Evolutionary conservation across 140 eudicot genomes (phyloP), one percentile per base, ranked within the genome.

Genomic region (Cichorium intybus): DNA sequence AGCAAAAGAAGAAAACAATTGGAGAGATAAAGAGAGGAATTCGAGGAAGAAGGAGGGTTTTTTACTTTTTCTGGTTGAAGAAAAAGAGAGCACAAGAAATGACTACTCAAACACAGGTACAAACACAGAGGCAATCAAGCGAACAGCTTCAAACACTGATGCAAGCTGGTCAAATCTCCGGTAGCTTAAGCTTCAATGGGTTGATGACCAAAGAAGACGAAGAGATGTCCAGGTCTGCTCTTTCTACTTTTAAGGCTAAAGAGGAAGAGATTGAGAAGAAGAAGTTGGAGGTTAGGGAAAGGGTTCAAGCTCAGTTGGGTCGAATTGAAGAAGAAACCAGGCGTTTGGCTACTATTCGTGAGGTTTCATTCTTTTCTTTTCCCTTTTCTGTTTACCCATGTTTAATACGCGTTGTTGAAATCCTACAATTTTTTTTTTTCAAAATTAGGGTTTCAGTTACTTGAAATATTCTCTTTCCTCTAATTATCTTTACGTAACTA

Each of bases 201-300:
- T 47, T 61, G 63, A 26, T 85, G 64, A 58, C 75, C 2, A 87
- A 82, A 47, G 95, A 84, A 41, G 98, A 92, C 0, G 98, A 92
- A 20, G 98, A 92, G 76, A 79, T 88, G 86, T 82, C 98, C 0
- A 85, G 78, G 39, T 88, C 98, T 43, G 98, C 96, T 0, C 85
- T 92, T 4, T 85, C 95, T 0, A 88, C 91, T 27, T 92, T 92
- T 37, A 88, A 82, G 64, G 98, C 98, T 2, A 92, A 92, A 55
- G 98, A 92, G 54, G 98, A 92, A 47, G 98, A 92, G 70, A 92
- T 92, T 69, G 98, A 92, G 81, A 88, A 80, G 87, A 92, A 78
- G 83, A 92, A 92, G 57, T 29, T 88, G 74, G 98, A 87, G 54
- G 96, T 92, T 17, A 77, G 77, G 33, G 98, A 92, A 53, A 60